A percentile compares a stretch with the other conserved stretches of the same genome.
These are phyloP conservation scores for Biancaea sappan DNA, from an alignment of 306 rosid genomes.

Conservation along the genomic window DNA sequence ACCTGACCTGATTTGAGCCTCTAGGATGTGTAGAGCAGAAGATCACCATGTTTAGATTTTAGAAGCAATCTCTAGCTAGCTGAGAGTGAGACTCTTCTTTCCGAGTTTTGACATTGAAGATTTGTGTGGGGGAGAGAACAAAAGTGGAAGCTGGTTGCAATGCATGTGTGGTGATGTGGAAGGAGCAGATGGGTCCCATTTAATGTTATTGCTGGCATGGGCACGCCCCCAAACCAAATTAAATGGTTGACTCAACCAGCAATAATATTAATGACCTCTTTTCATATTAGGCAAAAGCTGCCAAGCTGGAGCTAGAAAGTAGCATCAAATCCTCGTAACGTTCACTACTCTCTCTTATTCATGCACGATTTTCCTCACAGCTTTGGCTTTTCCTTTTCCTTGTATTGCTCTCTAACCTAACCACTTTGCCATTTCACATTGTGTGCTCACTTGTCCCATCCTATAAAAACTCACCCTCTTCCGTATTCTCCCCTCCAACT, in stretches of 20 bases:
- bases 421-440: background rate
- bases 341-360: constrained; percentile 15
- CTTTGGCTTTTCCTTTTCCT: background rate
- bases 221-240: background rate
- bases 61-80: background rate
- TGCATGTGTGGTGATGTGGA: constrained; percentile 30
- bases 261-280: background rate
- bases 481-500: background rate
- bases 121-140: background rate
- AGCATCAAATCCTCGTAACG: constrained; percentile 35
- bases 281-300: background rate
- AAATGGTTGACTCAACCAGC: background rate
- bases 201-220: constrained; percentile 26
- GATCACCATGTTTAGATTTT: background rate
- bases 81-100: background rate
- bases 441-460: background rate
- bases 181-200: constrained; percentile 24
- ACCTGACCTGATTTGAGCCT: too few species aligned
- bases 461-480: background rate
- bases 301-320: constrained; percentile 26
- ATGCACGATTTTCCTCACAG: constrained; percentile 36
- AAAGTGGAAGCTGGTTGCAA: constrained; percentile 7
- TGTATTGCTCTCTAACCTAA: background rate
- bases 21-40: background rate
- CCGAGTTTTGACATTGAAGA: background rate